phyloP scores from a whole-genome alignment of 2,329 filamentous ascomycete genomes.

The Pseudocercospora pini-densiflorae region DNA sequence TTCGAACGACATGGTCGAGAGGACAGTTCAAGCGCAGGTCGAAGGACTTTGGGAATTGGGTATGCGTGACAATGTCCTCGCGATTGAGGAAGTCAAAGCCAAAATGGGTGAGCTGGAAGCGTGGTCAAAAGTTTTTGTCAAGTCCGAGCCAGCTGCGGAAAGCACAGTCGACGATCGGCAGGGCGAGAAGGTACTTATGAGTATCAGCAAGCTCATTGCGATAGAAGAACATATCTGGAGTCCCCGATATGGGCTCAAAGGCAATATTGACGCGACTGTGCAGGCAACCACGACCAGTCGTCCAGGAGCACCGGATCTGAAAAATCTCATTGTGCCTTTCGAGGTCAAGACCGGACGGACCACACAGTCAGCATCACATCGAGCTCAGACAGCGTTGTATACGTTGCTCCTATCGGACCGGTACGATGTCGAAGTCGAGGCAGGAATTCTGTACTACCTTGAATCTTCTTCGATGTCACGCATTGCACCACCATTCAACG shows the following conservation, averaged over 20 bases:
- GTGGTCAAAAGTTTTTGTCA: conserved; percentile 85
- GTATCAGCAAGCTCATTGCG: conserved; percentile 90
- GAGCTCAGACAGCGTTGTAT: conserved; percentile 93
- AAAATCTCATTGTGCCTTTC: conserved; percentile 78
- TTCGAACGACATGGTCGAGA: conserved; percentile 68
- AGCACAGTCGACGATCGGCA: conserved; percentile 80
- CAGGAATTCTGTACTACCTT: conserved; percentile 93
- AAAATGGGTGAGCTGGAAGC: conserved; percentile 81
- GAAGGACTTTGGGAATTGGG: conserved; percentile 91
- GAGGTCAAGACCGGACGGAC: conserved; percentile 94
- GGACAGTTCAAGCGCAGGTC: conserved; percentile 74
- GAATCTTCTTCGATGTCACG: conserved; percentile 85
- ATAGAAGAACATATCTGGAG: conserved; percentile 99
- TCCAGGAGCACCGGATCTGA: conserved; percentile 56
- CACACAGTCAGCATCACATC: conserved; percentile 76
- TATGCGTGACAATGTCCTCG: conserved; percentile 67
- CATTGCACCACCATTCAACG: conserved; percentile 82
- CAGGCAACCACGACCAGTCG: conserved; percentile 81
- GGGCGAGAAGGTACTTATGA: conserved; percentile 76
- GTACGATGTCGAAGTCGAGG: conserved; percentile 90
- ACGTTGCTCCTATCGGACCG: conserved; percentile 90
- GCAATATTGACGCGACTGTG: conserved; percentile 96
- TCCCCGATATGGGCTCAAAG: conserved; percentile 94
- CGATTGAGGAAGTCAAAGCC: conserved; percentile 77
- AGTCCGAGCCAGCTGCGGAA: conserved; percentile 68